Conservation (phyloP, 2,329 filamentous ascomycete species). For the Clathrospora elynae region DNA sequence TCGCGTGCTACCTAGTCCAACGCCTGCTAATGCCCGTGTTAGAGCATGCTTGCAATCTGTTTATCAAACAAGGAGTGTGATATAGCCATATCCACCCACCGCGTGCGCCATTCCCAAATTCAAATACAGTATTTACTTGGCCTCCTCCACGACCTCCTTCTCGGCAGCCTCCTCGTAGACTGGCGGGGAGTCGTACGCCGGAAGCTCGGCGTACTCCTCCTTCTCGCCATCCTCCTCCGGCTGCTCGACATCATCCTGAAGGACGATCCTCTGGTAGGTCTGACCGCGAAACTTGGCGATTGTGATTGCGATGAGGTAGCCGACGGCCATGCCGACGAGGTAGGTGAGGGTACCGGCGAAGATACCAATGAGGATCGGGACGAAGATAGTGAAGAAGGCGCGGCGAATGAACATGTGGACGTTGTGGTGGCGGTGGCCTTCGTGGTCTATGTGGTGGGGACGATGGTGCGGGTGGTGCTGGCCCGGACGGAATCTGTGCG, state of each 20-base stretch:
- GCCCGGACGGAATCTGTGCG: constrained; percentile 42
- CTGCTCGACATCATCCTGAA: constrained; percentile 38
- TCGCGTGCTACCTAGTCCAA: constrained; percentile 6
- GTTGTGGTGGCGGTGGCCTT: constrained; percentile 29
- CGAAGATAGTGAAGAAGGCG: constrained; percentile 65
- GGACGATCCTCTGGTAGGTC: constrained; percentile 41
- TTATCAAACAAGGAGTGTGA: constrained; percentile 1
- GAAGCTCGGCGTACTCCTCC: constrained; percentile 41
- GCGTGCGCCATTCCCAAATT: neutral
- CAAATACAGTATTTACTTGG: constrained; percentile 19
- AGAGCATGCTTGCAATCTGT: constrained; percentile 5
- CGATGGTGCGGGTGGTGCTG: constrained; percentile 30
- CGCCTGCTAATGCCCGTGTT: constrained; percentile 1
- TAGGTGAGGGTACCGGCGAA: constrained; percentile 70
- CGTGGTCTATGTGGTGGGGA: constrained; percentile 29
- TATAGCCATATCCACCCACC: constrained; percentile 5
- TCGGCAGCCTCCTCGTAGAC: constrained; percentile 45
- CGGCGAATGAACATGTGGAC: constrained; percentile 50
- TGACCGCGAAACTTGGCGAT: constrained; percentile 62
- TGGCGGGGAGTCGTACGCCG: constrained; percentile 47
- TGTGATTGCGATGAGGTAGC: constrained; percentile 64
- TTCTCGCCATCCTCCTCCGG: constrained; percentile 38
- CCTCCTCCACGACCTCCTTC: constrained; percentile 40
- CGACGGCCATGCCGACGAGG: constrained; percentile 69
- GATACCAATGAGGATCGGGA: constrained; percentile 72